Evolutionary conservation across 2,329 filamentous ascomycete species (phyloP).

Genomic region (Paracoccidioides lutzii): DNA sequence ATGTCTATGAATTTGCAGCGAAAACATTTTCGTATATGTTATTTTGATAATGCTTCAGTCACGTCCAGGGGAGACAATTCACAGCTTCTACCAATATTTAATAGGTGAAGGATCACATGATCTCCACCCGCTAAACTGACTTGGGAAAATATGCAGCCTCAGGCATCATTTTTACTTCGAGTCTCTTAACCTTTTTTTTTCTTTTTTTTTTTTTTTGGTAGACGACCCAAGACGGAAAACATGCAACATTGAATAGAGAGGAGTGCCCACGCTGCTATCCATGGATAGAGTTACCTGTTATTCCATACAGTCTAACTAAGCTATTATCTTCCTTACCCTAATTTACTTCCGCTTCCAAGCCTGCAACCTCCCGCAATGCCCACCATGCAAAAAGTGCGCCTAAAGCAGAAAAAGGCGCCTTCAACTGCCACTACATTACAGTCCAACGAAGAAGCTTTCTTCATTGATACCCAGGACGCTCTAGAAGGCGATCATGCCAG

Average conservation of each 20-base stretch:
- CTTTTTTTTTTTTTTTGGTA: background rate
- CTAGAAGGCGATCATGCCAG: slow-evolving; percentile 16
- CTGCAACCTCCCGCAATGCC: background rate
- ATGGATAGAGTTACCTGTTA: background rate
- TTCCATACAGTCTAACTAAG: background rate
- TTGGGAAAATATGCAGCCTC: background rate
- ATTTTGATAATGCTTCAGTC: too few species aligned
- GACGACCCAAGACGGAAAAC: background rate
- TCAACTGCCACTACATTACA: background rate
- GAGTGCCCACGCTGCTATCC: background rate
- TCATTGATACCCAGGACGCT: slow-evolving; percentile 3
- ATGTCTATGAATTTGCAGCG: too few species aligned
- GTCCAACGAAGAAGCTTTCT: background rate
- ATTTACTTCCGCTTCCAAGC: background rate
- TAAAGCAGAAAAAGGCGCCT: background rate
- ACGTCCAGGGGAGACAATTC: too few species aligned
- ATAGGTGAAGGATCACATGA: background rate
- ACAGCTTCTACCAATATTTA: too few species aligned
- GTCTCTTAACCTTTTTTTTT: background rate
- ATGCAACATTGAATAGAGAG: background rate
- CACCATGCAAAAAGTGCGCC: background rate
- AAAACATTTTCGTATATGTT: too few species aligned
- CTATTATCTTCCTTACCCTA: background rate
- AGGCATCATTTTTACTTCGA: background rate
- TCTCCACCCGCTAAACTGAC: too few species aligned